Percentiles rank a stretch among this genome's conserved stretches.
Evolutionary conservation across 2,329 filamentous ascomycete species (phyloP).

Genomic region (Didymella exigua): DNA sequence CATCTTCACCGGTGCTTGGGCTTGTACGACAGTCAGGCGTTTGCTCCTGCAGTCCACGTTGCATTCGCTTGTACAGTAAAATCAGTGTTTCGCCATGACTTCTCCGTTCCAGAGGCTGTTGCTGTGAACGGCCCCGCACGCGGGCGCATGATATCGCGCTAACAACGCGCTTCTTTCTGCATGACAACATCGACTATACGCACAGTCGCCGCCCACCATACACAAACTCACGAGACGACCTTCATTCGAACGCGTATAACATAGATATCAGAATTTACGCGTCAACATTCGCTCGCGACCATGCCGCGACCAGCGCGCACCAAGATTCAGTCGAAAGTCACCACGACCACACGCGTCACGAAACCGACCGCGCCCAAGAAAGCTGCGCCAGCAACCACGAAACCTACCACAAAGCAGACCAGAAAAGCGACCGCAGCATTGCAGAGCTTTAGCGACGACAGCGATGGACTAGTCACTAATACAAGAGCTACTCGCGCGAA

Average conservation of each 20-base stretch:
- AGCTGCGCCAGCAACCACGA: slow-evolving; percentile 20
- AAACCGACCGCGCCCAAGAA: slow-evolving; percentile 32
- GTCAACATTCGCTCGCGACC: slow-evolving; percentile 10
- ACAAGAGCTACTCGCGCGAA: slow-evolving; percentile 28
- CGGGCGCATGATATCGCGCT: slow-evolving; percentile 9
- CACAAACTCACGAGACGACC: slow-evolving; percentile 3
- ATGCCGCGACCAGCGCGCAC: slow-evolving; percentile 48
- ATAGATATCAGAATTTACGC: neutral
- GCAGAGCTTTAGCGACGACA: slow-evolving; percentile 44
- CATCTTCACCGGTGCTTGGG: slow-evolving; percentile 5
- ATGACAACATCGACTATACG: slow-evolving; percentile 16
- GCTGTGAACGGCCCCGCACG: slow-evolving; percentile 14
- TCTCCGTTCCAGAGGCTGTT: neutral
- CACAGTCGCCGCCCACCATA: slow-evolving; percentile 8
- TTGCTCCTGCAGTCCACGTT: neutral
- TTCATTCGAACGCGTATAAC: slow-evolving; percentile 14
- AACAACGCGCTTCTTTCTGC: slow-evolving; percentile 16
- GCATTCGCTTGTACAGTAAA: neutral
- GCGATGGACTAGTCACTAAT: slow-evolving; percentile 44
- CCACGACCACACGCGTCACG: slow-evolving; percentile 36
- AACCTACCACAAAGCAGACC: slow-evolving; percentile 25
- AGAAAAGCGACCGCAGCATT: slow-evolving; percentile 21
- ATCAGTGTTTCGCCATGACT: neutral
- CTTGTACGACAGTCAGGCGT: neutral
- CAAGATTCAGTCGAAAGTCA: slow-evolving; percentile 41